Base-by-base conservation (phyloP, 352 stramenopile genomes). In the Phytophthora foliorum region DNA sequence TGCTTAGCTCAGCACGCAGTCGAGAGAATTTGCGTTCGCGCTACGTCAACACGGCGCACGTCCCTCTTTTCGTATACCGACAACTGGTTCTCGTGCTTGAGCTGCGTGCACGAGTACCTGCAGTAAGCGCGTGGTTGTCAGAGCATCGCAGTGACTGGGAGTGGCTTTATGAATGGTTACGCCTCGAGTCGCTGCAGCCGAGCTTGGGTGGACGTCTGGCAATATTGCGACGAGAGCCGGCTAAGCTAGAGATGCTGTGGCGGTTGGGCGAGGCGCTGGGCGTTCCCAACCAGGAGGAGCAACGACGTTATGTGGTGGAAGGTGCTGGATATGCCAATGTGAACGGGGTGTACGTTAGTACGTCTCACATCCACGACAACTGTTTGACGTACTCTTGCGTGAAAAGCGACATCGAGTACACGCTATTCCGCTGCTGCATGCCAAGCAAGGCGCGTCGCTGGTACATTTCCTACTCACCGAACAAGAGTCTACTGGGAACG, bases 341-440 rank as follows among this genome's bases (percentile, higher is more conserved):
- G 19, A 99, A 99, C 73, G 97, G 97, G n/a, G 66, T 93, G 22
- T 99, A 99, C 80, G 80, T 87, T 59, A 98, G 96, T 65, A 93
- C 82, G 29, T 59, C 75, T 52, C 76, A 92, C 56, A 74, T 74
- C 19, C 84, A 95, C 58, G 89, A 96, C 66, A 93, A 86, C 42
- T 90, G 79, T 62, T 77, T 84, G 55, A 88, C 95, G 57, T 92
- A 90, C 62, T 65, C 84, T 53, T 91, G 79, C 57, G 60, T 76
- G 39, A 88, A 86, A 60, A 75, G 82, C 53, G 57, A 88, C 45
- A 84, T 88, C 66, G 80, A 95, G 74, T 96, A 98, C 53, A 99
- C 96, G 17, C 78, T 99, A 16, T 99, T 99, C 77, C 92, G 96
- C n/a, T 99, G 97, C 73, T 97, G 91, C 52, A 99, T 99, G 97